Percentiles rank a stretch among this genome's conserved stretches.
Evolutionary conservation across 2,329 filamentous ascomycete species (phyloP).

Genomic region (Pochonia chlamydosporia): DNA sequence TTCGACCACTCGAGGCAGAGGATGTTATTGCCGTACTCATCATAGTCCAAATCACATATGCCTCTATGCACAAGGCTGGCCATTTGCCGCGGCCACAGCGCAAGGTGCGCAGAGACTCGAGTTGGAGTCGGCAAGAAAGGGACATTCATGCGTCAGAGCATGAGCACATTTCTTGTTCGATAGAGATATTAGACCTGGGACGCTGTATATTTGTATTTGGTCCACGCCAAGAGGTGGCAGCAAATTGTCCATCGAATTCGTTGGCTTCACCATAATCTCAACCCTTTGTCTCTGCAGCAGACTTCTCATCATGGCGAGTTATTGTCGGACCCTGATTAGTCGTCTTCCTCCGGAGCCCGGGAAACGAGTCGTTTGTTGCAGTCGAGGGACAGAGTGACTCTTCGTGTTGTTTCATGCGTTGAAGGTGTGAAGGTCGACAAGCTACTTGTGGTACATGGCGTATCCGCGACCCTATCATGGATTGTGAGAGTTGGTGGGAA

Average conservation of each 20-base stretch:
- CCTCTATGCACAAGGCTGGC: constrained; percentile 17
- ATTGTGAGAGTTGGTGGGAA: neutral
- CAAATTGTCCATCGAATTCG: neutral
- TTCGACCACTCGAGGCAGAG: neutral
- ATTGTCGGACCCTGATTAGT: neutral
- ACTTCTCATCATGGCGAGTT: constrained; percentile 4
- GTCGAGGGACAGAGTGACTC: neutral
- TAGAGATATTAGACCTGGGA: constrained; percentile 10
- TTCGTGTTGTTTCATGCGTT: neutral
- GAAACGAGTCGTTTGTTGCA: neutral
- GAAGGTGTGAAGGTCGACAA: neutral
- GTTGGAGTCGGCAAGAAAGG: constrained; percentile 22
- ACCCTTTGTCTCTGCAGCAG: neutral
- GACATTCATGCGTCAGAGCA: constrained; percentile 18
- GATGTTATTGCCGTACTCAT: neutral
- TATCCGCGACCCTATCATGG: neutral
- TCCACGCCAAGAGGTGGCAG: neutral
- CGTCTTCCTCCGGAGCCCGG: neutral
- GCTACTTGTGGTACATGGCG: neutral
- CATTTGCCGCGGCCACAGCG: constrained; percentile 16
- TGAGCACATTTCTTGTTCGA: constrained; percentile 25
- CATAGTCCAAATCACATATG: neutral
- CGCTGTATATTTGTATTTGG: neutral
- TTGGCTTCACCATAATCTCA: neutral
- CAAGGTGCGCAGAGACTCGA: constrained; percentile 18